phyloP scores from a whole-genome alignment of 768 basidiomycete genomes.

The Lactifluus rugatus region DNA sequence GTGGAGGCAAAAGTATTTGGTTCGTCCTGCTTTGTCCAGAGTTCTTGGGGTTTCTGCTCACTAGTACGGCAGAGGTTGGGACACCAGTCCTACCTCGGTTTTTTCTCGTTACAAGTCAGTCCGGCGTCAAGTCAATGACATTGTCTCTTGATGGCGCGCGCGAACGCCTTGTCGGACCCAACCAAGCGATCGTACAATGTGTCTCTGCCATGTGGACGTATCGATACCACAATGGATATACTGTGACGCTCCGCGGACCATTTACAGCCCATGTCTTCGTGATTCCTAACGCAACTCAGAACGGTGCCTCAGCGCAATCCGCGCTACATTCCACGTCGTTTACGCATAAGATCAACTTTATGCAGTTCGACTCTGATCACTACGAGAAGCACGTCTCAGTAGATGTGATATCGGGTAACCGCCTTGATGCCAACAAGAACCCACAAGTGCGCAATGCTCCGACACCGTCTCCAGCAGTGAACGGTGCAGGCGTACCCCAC shows the following conservation, averaged over 20 bases:
- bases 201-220: constrained; percentile 72
- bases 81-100: constrained; percentile 74
- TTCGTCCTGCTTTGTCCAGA: constrained; percentile 28
- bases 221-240: constrained; percentile 70
- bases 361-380: constrained; percentile 61
- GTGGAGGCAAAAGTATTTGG: constrained; percentile 79
- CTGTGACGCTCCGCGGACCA: constrained; percentile 65
- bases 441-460: constrained; percentile 17
- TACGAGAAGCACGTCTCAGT: constrained; percentile 71
- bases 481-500: constrained; percentile 11
- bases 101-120: constrained; percentile 75
- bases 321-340: constrained; percentile 16
- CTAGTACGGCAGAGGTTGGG: constrained; percentile 51
- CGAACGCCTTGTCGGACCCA: constrained; percentile 46
- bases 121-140: constrained; percentile 77
- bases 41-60: neutral
- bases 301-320: constrained; percentile 12
- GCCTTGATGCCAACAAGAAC: constrained; percentile 33
- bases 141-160: constrained; percentile 70
- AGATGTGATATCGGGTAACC: constrained; percentile 47
- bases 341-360: constrained; percentile 57
- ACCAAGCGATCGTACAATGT: constrained; percentile 54
- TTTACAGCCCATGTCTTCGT: constrained; percentile 52
- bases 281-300: constrained; percentile 22
- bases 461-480: constrained; percentile 22